Percentiles rank a stretch among this genome's conserved stretches.
Evolutionary conservation across 176 grass and related monocot genomes (phyloP).

Genomic region (Coix lacrymajobi): DNA sequence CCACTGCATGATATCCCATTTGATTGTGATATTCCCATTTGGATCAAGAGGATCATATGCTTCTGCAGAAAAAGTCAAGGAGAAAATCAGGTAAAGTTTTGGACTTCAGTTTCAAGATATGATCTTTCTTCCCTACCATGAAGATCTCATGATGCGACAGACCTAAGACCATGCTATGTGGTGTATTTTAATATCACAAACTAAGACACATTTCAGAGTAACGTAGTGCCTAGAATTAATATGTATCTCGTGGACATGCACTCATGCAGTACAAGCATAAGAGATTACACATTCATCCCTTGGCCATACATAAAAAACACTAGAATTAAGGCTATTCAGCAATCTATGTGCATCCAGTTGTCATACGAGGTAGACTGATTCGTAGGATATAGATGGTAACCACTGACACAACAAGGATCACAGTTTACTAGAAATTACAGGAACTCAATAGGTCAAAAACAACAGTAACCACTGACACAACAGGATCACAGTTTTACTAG

Average conservation of each 20-base stretch:
- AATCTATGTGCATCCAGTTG: not conserved
- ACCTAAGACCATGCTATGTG: not conserved
- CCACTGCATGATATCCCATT: conserved; percentile 80
- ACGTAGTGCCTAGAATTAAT: not conserved
- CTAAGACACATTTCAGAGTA: not conserved
- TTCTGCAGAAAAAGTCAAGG: conserved; percentile 21
- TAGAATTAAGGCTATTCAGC: not conserved
- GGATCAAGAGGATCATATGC: conserved; percentile 79
- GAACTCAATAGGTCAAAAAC: not conserved
- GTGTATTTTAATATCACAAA: not conserved
- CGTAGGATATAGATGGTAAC: not conserved
- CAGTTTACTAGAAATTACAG: not conserved
- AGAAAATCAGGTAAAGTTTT: conserved; percentile 8
- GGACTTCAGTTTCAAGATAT: not conserved
- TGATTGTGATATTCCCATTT: conserved; percentile 79
- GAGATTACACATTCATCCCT: not conserved
- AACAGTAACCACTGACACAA: too few species aligned
- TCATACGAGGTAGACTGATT: not conserved
- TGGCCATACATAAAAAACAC: not conserved
- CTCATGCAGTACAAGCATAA: not conserved
- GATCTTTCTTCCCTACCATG: not conserved
- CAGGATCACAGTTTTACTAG: too few species aligned
- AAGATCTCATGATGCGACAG: not conserved
- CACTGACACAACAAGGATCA: not conserved
- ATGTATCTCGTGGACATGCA: not conserved